Base-by-base conservation (phyloP, 805 yeast genomes). In the Saturnispora gosingensis region DNA sequence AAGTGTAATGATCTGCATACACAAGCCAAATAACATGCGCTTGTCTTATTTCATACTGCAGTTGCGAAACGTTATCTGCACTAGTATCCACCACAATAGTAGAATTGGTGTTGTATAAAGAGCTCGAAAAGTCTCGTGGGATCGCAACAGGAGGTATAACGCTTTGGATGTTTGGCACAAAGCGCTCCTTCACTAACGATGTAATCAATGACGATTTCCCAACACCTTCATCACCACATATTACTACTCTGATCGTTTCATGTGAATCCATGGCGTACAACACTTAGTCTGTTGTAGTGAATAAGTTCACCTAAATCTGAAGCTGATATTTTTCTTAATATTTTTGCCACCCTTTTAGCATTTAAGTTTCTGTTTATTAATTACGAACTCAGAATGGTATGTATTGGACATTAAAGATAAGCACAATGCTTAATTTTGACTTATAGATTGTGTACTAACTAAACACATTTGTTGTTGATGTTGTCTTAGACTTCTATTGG, bases 11-110 rank as follows among this genome's bases (percentile, higher is more conserved):
- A 62, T 90, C 98, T 3, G 93, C 79, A 63, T 90, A 93, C 0
- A 93, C 88, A n/a, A 93, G 75, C 91, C 97, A 85, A 2, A 93
- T 85, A 13, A 89, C 97, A 66, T 87, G 91, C 0, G 97, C 93
- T 49, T 78, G 75, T 45, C 95, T 76, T 56, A 93, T 76, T 63
- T 88, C 96, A 32, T 75, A 72, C 53, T 85, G 87, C 13, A 93
- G 68, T 0, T 69, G 63, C 1, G 69, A 67, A 34, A 80, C 67
- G 61, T 88, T 95, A 1, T 82, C 75, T 1, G 88, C 73, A 1
- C 82, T 71, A 0, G 98, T 91, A 63, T 93, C 99, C 1, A 89
- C 77, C 5, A 93, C 70, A 3, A 88, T 74, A 0, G 95, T 85
- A 4, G 80, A 76, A 38, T 77, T 75, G 2, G 83, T 81, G 39